Evolutionary conservation across 352 stramenopile species (phyloP), one percentile per base, ranked within the genome.

Genomic region (Pythium rishiriense): DNA sequence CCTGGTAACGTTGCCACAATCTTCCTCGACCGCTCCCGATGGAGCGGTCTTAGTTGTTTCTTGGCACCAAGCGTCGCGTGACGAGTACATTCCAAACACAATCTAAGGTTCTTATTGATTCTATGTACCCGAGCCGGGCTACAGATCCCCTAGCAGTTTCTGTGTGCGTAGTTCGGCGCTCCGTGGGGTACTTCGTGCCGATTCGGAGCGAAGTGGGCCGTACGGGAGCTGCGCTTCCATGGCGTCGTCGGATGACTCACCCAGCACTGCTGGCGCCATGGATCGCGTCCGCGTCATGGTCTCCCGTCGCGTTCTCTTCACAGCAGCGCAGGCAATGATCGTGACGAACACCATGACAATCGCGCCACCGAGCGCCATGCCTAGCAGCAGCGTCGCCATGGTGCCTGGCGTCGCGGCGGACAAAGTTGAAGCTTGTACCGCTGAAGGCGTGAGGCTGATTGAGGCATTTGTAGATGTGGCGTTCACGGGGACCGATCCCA

Each of bases 191-290:
- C 35, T 42, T 19, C 12, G 41, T 25, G 41, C 41, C 41, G 35
- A 42, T 33, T 53, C 47, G 26, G 1, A 14, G 5, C 5, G 14
- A 11, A 53, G 26, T 6, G 47, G 15, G n/a, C 11, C 42, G 31
- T 31, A 56, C 17, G 49, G 49, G 5, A 56, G 29, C 31, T 56
- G 49, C 3, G 49, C 49, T n/a, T 56, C 49, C 49, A 56, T 56
- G 29, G 49, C 31, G 31, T 56, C 49, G 31, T 56, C 49, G 10
- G 21, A 3, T 6, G 1, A 33, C 22, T 48, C 42, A 2, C 19
- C 17, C 19, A 48, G 14, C 12, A 7, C 42, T 3, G 11, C 48
- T 15, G 25, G 11, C 17, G 48, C 12, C 8, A 26, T 15, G 7
- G 45, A 26, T 31, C 12, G 22, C 21, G 45, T 33, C 4, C 19